phyloP scores from a whole-genome alignment of 257 asterid genomes.

The Coffea canephora region DNA sequence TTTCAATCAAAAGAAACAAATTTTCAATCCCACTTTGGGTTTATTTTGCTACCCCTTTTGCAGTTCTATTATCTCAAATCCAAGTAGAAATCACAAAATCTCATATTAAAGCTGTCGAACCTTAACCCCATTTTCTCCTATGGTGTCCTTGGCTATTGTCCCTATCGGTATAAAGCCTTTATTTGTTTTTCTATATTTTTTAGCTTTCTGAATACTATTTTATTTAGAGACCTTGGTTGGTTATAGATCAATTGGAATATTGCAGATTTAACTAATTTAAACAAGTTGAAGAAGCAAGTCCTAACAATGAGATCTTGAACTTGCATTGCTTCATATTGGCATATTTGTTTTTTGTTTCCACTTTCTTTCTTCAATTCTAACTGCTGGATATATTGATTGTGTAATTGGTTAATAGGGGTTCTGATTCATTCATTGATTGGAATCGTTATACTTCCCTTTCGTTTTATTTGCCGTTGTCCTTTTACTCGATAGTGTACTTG shows the following conservation, averaged over 20 bases:
- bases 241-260: not conserved
- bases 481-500: too few relatives aligned
- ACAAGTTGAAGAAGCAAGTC: not conserved
- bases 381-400: too few relatives aligned
- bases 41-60: not conserved
- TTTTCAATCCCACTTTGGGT: too few relatives aligned
- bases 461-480: too few relatives aligned
- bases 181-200: not conserved
- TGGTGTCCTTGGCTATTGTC: not conserved
- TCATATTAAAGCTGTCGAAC: not conserved
- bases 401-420: too few relatives aligned
- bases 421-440: too few relatives aligned
- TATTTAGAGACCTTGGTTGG: slow-evolving; percentile 6
- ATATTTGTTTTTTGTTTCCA: not conserved
- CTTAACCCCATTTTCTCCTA: not conserved
- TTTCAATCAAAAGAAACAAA: not conserved
- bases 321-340: not conserved
- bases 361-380: too few relatives aligned
- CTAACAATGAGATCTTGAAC: slow-evolving; percentile 7
- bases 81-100: too few relatives aligned
- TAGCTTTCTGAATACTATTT: not conserved
- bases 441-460: too few relatives aligned
- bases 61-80: not conserved
- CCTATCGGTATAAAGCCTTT: slow-evolving; percentile 1
- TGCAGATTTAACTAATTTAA: not conserved